These are phyloP conservation scores for Penicillium flavigenum DNA, from an alignment of 495 filamentous ascomycete genomes.

Conservation along the genomic window DNA sequence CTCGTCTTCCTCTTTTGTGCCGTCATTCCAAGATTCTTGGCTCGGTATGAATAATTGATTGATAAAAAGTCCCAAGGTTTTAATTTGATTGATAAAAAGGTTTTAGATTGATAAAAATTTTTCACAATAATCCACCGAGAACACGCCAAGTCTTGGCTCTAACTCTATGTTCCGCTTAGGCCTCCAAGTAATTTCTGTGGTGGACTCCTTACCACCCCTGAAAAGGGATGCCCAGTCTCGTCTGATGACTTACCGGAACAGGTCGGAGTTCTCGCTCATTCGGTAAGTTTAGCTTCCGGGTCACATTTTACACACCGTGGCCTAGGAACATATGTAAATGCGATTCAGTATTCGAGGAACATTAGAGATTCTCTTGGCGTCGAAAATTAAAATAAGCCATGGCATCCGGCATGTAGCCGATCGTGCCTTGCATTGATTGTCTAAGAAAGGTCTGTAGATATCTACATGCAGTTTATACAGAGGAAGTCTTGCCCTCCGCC, in stretches of 20 bases:
- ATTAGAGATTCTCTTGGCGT: background rate
- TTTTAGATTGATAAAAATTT: background rate
- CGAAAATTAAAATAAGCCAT: background rate
- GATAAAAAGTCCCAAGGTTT: background rate
- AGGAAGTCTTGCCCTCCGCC: background rate
- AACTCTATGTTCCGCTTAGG: constrained; percentile 4
- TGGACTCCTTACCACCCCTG: background rate
- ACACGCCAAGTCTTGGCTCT: constrained; percentile 5
- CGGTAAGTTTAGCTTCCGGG: background rate
- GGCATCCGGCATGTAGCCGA: background rate
- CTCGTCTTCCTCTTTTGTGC: background rate
- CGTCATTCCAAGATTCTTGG: background rate
- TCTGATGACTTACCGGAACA: no score
- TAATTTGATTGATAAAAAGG: background rate
- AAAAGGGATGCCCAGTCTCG: background rate
- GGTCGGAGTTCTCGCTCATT: background rate
- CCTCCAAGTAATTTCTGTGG: background rate
- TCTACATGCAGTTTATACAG: background rate
- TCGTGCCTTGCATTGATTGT: background rate
- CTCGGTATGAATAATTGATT: background rate
- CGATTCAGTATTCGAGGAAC: background rate
- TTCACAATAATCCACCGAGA: background rate
- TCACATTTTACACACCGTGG: background rate
- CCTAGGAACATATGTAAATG: background rate
- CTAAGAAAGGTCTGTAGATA: background rate